Evolutionary conservation across 2,329 filamentous ascomycete genomes (phyloP), one percentile per base, ranked within the genome.

Genomic region (Claviceps purpurea): DNA sequence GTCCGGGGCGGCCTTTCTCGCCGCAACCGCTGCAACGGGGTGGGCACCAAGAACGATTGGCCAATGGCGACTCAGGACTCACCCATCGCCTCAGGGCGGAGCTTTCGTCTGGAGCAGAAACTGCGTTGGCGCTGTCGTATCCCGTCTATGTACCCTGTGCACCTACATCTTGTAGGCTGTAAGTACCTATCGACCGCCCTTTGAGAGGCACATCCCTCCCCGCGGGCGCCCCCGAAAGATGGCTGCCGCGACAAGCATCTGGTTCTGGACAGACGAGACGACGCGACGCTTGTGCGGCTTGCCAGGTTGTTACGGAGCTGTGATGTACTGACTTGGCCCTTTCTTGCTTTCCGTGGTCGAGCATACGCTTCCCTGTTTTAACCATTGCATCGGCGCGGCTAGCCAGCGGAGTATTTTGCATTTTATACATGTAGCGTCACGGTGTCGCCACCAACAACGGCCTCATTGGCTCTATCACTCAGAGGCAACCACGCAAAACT

Each of bases 401-500:
- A 14, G 24, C 6, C 20, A 45, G 26, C 44, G 30, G 18, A 18
- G 22, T 30, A 18, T 37, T 13, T 34, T 16, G 22, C 8, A 30
- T 30, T 30, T 4, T 30, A 30, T 30, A 30, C 30, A 30, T 10
- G 30, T 41, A 42, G 43, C 37, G 50, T 47, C 50, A 40, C 43
- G 11, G 13, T 46, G 49, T 51, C 38, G 44, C 38, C 43, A 51
- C 50, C 44, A 47, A 38, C 44, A 42, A 42, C 42, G 39, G 20
- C 37, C 49, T 37, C 16, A 46, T 50, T 50, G 42, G 34, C 49
- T 13, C 30, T 4, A 40, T 34, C 14, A 18, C 24, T 3, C 13
- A 18, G 40, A 40, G 10, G 42, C 49, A 42, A 46, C 30, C 18
- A 26, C 13, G 24, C 22, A 24, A 41, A 51, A 51, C 37, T 42